Conservation (phyloP, 768 basidiomycete genomes). For the Mycena vitilis region DNA sequence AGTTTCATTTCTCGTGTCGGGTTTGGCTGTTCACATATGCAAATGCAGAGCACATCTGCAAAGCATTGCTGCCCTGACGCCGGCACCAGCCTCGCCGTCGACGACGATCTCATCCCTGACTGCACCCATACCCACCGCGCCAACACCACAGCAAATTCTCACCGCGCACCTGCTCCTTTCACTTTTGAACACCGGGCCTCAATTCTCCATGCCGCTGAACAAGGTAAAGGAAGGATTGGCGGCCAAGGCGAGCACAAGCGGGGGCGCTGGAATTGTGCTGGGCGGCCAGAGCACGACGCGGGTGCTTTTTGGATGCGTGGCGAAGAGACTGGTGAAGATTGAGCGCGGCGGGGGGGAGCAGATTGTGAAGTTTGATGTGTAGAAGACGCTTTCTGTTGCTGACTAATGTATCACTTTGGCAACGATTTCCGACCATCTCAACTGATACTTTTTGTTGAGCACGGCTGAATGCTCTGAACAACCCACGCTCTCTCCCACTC, state of each 20-base stretch:
- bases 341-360: constrained; percentile 82
- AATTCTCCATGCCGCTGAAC: constrained; percentile 69
- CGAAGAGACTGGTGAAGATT: constrained; percentile 81
- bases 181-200: constrained; percentile 64
- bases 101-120: constrained; percentile 63
- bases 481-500: constrained; percentile 30
- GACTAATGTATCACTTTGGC: not conserved
- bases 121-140: constrained; percentile 45
- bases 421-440: not conserved
- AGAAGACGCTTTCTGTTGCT: not conserved
- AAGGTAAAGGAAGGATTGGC: constrained; percentile 70
- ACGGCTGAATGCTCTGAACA: not conserved
- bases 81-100: constrained; percentile 67
- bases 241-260: constrained; percentile 52
- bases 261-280: constrained; percentile 42
- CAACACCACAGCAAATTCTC: constrained; percentile 76
- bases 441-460: too few relatives aligned
- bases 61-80: constrained; percentile 60
- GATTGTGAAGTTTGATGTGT: constrained; percentile 77
- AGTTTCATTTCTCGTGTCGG: constrained; percentile 38
- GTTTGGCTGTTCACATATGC: constrained; percentile 14
- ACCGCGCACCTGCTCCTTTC: constrained; percentile 74
- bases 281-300: constrained; percentile 64
- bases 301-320: constrained; percentile 83
- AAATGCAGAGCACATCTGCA: constrained; percentile 66